Evolutionary conservation across 2,329 filamentous ascomycete genomes (phyloP).

Genomic region (Arthrobotrys conoides): DNA sequence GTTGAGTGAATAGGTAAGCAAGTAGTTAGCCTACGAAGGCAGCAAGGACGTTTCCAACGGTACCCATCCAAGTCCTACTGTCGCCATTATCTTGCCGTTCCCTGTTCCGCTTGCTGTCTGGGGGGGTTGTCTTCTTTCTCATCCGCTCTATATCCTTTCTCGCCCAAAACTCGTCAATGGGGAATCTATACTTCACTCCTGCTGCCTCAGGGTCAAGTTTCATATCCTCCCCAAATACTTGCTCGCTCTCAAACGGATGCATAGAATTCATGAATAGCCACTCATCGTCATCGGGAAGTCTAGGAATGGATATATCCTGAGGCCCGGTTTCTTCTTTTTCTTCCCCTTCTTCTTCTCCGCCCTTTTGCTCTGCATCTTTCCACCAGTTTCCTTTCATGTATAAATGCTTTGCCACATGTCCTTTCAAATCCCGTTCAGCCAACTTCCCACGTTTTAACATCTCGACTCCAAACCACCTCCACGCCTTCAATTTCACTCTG

Average conservation of each 20-base stretch:
- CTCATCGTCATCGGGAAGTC: constrained; percentile 54
- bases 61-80: constrained; percentile 45
- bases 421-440: constrained; percentile 36
- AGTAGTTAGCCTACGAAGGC: constrained; percentile 53
- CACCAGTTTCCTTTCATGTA: constrained; percentile 47
- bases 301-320: constrained; percentile 11
- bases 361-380: constrained; percentile 1
- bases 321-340: background rate
- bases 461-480: constrained; percentile 52
- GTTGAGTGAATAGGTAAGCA: background rate
- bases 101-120: background rate
- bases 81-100: background rate
- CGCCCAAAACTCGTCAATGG: constrained; percentile 56
- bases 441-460: constrained; percentile 47
- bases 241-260: constrained; percentile 54
- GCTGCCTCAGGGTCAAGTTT: constrained; percentile 48
- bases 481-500: constrained; percentile 38
- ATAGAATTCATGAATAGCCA: constrained; percentile 57
- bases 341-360: constrained; percentile 7
- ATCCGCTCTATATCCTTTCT: constrained; percentile 28
- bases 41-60: constrained; percentile 50
- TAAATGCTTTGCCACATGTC: constrained; percentile 26
- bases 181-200: constrained; percentile 45
- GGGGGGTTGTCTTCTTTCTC: background rate
- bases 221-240: constrained; percentile 48